A percentile compares a stretch with the other conserved stretches of the same genome.
These are phyloP conservation scores for Extremus antarcticus DNA, from an alignment of 495 filamentous ascomycete species.

Conservation along the genomic window DNA sequence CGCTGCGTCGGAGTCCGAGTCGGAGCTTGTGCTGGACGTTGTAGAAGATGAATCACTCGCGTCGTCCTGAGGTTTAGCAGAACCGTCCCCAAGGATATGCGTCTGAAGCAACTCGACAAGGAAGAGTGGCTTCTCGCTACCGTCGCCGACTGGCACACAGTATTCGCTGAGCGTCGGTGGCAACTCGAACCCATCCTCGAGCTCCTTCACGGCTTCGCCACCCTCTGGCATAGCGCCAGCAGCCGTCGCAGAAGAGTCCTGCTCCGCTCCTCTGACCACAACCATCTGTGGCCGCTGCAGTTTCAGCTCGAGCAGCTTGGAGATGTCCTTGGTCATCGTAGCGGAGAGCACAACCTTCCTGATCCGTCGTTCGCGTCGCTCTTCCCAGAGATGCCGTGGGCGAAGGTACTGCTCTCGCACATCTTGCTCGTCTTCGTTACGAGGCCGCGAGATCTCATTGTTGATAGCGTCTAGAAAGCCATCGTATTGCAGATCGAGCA, in stretches of 20 bases:
- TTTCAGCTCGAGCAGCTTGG: slow-evolving; percentile 62
- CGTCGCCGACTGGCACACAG: slow-evolving; percentile 63
- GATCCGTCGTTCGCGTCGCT: slow-evolving; percentile 33
- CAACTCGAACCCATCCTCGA: slow-evolving; percentile 38
- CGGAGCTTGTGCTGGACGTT: slow-evolving; percentile 1
- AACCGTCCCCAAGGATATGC: slow-evolving; percentile 23
- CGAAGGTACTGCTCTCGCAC: slow-evolving; percentile 34
- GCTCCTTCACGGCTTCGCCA: slow-evolving; percentile 22
- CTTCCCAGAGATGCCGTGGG: slow-evolving; percentile 23
- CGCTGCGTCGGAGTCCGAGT: background rate
- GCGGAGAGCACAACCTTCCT: slow-evolving; percentile 77
- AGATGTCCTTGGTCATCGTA: slow-evolving; percentile 84
- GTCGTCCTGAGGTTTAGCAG: background rate
- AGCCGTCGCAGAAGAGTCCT: slow-evolving; percentile 13
- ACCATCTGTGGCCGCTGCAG: slow-evolving; percentile 66
- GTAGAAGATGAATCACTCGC: background rate
- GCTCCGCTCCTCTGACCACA: slow-evolving; percentile 42
- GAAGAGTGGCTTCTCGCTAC: slow-evolving; percentile 73
- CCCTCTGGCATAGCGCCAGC: background rate
- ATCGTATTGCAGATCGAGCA: slow-evolving; percentile 87
- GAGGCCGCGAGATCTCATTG: background rate
- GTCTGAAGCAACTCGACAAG: slow-evolving; percentile 49
- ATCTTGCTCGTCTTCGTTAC: slow-evolving; percentile 27
- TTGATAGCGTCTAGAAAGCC: slow-evolving; percentile 14
- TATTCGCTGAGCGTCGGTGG: slow-evolving; percentile 61